A percentile compares a stretch with the other conserved stretches of the same genome.
Conservation (phyloP, 352 stramenopile genomes). For the Phytophthora cactorum region DNA sequence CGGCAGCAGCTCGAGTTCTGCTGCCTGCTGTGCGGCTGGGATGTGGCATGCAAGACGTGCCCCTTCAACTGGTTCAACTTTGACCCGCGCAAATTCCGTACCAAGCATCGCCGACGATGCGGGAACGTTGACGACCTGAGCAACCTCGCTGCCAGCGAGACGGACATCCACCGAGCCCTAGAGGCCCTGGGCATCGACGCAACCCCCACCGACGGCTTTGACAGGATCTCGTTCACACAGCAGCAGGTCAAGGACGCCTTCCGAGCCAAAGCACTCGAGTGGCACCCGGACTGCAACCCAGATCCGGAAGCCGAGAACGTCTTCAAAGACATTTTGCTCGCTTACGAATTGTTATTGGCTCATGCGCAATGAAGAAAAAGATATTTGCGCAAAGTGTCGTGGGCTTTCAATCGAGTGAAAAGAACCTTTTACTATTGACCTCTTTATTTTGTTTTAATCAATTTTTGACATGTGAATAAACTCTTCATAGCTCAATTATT, state of each 20-base stretch:
- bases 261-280: constrained; percentile 81
- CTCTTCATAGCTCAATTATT: too few relatives aligned
- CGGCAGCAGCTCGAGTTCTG: constrained; percentile 74
- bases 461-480: too few relatives aligned
- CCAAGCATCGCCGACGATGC: constrained; percentile 9
- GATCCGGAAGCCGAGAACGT: constrained; percentile 70
- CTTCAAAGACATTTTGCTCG: constrained; percentile 89
- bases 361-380: constrained; percentile 12
- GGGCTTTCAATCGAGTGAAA: too few relatives aligned
- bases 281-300: constrained; percentile 93
- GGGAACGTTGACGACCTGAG: constrained; percentile 8
- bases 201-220: background rate
- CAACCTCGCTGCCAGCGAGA: constrained; percentile 9
- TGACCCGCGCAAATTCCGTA: constrained; percentile 50
- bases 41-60: constrained; percentile 63
- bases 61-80: constrained; percentile 77
- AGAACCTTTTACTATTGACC: background rate
- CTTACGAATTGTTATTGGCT: constrained; percentile 85
- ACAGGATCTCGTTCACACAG: constrained; percentile 18
- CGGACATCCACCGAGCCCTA: constrained; percentile 31
- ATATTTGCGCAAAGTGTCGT: background rate
- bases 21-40: constrained; percentile 71
- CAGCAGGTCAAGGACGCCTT: constrained; percentile 62
- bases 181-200: constrained; percentile 31
- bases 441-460: background rate